Evolutionary conservation across 805 yeast genomes (phyloP).

Genomic region (Pichia phayaonensis): DNA sequence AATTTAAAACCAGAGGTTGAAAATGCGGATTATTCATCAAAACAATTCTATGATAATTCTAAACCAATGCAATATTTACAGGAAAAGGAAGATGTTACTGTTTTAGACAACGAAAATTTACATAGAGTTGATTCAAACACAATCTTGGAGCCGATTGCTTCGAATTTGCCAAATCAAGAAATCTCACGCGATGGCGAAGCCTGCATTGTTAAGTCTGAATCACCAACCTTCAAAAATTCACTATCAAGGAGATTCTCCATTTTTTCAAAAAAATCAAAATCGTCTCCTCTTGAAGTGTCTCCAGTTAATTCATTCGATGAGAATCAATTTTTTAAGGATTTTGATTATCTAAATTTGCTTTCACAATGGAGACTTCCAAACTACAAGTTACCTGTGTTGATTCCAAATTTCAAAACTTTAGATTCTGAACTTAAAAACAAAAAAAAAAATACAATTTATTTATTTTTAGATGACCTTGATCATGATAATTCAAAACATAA

Average conservation of each 20-base stretch:
- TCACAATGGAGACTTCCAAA: background rate
- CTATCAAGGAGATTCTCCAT: conserved; percentile 1
- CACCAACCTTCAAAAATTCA: background rate
- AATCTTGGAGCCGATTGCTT: too few species aligned
- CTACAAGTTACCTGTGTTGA: background rate
- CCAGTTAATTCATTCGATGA: background rate
- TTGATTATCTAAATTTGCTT: background rate
- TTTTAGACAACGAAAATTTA: background rate
- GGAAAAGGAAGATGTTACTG: background rate
- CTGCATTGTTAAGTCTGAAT: background rate
- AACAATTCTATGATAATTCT: background rate
- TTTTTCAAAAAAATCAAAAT: background rate
- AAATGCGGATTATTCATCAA: background rate
- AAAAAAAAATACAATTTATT: background rate
- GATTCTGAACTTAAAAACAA: background rate
- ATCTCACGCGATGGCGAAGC: too few species aligned
- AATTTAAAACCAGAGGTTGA: background rate
- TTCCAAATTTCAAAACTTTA: background rate
- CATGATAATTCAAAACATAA: background rate
- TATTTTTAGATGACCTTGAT: background rate
- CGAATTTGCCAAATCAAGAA: background rate
- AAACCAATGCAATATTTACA: background rate
- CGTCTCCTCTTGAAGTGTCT: background rate
- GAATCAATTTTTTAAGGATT: background rate
- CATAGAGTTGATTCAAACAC: too few species aligned